Base-by-base conservation (phyloP, 23 red algal species). In the Gracilaria caudata region DNA sequence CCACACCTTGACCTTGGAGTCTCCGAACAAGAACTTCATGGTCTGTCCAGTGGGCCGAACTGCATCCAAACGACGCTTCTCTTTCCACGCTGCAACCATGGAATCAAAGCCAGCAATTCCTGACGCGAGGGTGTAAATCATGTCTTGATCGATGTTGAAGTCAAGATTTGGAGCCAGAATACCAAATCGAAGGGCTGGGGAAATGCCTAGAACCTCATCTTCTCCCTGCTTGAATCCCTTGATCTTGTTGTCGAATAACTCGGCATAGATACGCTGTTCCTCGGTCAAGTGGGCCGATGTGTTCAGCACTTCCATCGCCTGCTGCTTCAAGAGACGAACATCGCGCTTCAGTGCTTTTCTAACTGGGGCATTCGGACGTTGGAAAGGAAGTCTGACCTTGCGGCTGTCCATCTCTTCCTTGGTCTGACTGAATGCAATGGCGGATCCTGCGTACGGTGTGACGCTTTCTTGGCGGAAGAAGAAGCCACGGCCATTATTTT, bases 171-270 rank as follows among this genome's bases (percentile, higher is more conserved):
- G 72, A 11, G 10, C 24, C 7, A 77, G 23, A 11, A 77, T n/a
- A 44, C 12, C 72, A 51, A 77, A 77, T 28, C 45, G 7, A 36
- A 77, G 8, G 4, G 25, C 45, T n/a, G 37, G 14, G 8, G 24
- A 26, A 24, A 45, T 47, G 19, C 72, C 25, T 28, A 28, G 72
- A 29, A 37, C 25, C 23, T 28, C 36, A 38, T 47, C 20, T 2
- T 76, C 71, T 11, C 37, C 37, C 36, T 7, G 4, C 33, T 38
- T 30, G 71, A 81, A 81, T 11, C 12, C 47, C 24, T 58, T 47
- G 30, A 70, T n/a, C 36, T 84, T 84, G 46, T 84, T 70, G 37
- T 84, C 80, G 11, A 68, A 84, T 35, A 68, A 14, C 20, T 84
- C 34, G 23, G 54, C 61, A 38, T 34, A 24, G 7, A 63, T 23